Evolutionary conservation across 2,329 filamentous ascomycete species (phyloP), one percentile per base, ranked within the genome.

Genomic region (Scedosporium dehoogii): DNA sequence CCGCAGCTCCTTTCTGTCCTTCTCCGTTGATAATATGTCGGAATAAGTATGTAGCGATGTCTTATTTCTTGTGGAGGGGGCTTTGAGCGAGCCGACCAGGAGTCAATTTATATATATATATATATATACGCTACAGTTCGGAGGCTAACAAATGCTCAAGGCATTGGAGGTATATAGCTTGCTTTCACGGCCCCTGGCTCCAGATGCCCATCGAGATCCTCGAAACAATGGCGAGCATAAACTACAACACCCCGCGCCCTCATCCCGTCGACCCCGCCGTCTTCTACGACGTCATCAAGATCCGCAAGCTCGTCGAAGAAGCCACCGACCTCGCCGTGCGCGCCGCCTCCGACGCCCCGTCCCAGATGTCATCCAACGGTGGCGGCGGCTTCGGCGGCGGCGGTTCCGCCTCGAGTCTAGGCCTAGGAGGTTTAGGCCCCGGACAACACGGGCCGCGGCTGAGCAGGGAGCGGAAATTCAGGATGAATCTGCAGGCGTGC

Each of bases 141-240:
- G 10, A 38, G 10, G 33, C 3, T 38, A 38, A 38, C 33, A 38
- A 48, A 23, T 16, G 21, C 7, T 59, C 41, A 60, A 93, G 90
- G 73, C 89, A 93, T 76, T 93, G 90, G 90, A 84, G 86, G 66
- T 91, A 91, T 73, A 92, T 94, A 64, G 92, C 89, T 23, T 89
- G 87, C 29, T 94, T 90, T 70, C 87, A 92, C 70, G 91, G 90
- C 25, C 86, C 89, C 67, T 94, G 91, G 91, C 83, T 92, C 14
- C 87, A 91, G 73, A 79, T 93, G 63, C 88, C 90, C 21, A 83
- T 86, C 65, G 90, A 93, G 73, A 84, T 92, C 63, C 85, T 96
- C 74, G 88, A 92, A 72, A 85, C 83, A 59, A 82, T 94, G 59
- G 90, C 90, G 62, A 85, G 91, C 75, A 86, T 85, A 72, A 94